Conservation (phyloP, 257 asterid species). For the Nicotiana undulata region DNA sequence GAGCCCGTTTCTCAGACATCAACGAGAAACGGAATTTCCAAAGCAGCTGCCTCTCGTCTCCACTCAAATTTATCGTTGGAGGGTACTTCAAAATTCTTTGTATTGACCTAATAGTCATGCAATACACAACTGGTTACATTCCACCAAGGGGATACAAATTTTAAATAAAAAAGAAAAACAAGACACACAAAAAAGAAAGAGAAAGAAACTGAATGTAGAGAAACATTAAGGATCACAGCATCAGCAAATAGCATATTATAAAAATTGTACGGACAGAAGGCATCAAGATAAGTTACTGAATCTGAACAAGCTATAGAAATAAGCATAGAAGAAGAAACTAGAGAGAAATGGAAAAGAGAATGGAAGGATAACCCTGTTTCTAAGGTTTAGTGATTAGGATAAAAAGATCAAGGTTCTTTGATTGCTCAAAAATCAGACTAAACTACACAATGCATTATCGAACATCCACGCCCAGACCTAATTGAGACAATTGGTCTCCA, state of each 20-base stretch:
- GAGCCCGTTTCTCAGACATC: constrained; percentile 94
- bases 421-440: not conserved
- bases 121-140: constrained; percentile 18
- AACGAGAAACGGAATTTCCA: constrained; percentile 97
- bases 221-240: not conserved
- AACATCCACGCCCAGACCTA: not conserved
- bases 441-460: not conserved
- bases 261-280: not conserved
- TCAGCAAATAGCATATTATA: not conserved
- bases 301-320: not conserved
- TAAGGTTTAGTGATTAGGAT: not conserved
- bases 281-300: not conserved
- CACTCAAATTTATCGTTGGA: constrained; percentile 92
- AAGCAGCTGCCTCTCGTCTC: constrained; percentile 94
- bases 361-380: not conserved
- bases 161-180: not conserved
- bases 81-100: constrained; percentile 89
- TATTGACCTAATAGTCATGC: constrained; percentile 58
- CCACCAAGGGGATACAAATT: not conserved
- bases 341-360: not conserved
- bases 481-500: not conserved
- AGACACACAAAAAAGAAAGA: not conserved
- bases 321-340: not conserved
- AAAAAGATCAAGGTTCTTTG: not conserved
- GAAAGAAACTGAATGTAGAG: not conserved